These are phyloP conservation scores for Kurtzmaniella natalensis DNA, from an alignment of 1,139 yeast species.

Conservation along the genomic window DNA sequence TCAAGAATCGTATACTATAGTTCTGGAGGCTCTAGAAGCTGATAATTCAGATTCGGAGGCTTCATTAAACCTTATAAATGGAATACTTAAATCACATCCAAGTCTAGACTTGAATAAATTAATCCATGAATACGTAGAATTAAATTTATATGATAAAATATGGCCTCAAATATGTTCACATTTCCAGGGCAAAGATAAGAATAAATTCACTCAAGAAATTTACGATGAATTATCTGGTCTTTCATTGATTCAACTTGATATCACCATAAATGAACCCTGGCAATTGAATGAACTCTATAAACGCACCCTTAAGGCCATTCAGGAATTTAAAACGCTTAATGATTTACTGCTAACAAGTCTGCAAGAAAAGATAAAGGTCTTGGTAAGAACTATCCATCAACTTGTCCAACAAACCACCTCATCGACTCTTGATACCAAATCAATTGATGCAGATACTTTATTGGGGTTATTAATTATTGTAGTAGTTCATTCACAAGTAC, in stretches of 20 bases:
- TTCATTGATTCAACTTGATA: constrained; percentile 70
- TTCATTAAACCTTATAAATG: constrained; percentile 28
- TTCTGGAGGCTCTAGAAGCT: constrained; percentile 38
- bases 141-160: constrained; percentile 57
- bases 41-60: constrained; percentile 36
- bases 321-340: constrained; percentile 48
- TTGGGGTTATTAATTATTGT: constrained; percentile 72
- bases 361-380: constrained; percentile 47
- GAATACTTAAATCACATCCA: constrained; percentile 33
- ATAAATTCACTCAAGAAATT: constrained; percentile 24
- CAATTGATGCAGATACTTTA: constrained; percentile 78
- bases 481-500: constrained; percentile 58
- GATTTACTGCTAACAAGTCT: constrained; percentile 46
- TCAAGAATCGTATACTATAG: constrained; percentile 34
- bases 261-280: constrained; percentile 45
- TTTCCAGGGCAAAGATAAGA: constrained; percentile 30
- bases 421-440: constrained; percentile 14
- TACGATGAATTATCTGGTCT: constrained; percentile 46
- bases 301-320: constrained; percentile 50
- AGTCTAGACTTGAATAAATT: constrained; percentile 50
- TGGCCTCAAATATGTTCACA: constrained; percentile 52
- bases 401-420: constrained; percentile 28
- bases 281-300: constrained; percentile 40
- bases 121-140: constrained; percentile 68
- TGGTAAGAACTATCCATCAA: constrained; percentile 50